Evolutionary conservation across 768 basidiomycete species (phyloP).

Genomic region (Crassisporium funariophilum): DNA sequence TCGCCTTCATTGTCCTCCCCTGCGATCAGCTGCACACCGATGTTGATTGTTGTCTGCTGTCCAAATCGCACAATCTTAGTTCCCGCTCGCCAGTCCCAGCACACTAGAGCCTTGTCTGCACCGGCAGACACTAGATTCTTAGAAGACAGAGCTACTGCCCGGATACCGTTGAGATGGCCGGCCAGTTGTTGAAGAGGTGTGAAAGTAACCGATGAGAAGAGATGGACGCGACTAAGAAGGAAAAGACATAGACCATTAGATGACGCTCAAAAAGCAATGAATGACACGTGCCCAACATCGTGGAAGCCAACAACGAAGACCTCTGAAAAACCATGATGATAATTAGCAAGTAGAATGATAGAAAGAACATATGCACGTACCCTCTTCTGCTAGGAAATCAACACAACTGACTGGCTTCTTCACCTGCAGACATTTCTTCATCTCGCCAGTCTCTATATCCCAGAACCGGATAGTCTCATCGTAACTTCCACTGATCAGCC

Average conservation of each 20-base stretch:
- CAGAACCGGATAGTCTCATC: constrained; percentile 93
- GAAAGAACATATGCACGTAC: constrained; percentile 33
- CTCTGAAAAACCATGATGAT: constrained; percentile 42
- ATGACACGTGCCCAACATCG: constrained; percentile 72
- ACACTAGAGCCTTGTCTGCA: constrained; percentile 73
- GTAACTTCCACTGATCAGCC: constrained; percentile 87
- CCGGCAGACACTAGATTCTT: constrained; percentile 87
- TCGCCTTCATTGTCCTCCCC: constrained; percentile 60
- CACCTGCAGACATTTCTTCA: constrained; percentile 76
- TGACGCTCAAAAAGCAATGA: not conserved
- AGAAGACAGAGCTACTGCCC: constrained; percentile 84
- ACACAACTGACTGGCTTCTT: constrained; percentile 93
- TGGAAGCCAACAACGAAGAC: constrained; percentile 93
- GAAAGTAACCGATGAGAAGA: constrained; percentile 86
- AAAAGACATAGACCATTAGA: not conserved
- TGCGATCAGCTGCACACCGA: constrained; percentile 83
- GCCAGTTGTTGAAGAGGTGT: constrained; percentile 82
- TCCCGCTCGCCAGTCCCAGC: constrained; percentile 90
- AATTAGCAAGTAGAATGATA: constrained; percentile 1
- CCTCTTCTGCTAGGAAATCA: constrained; percentile 82
- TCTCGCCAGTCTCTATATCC: constrained; percentile 68
- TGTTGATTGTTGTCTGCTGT: constrained; percentile 90
- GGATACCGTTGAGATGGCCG: constrained; percentile 86
- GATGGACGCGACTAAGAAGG: constrained; percentile 73
- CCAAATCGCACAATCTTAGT: constrained; percentile 90